A percentile compares a stretch with the other conserved stretches of the same genome.
Evolutionary conservation across 2,329 filamentous ascomycete species (phyloP).

Genomic region (Cladophialophora carrionii): DNA sequence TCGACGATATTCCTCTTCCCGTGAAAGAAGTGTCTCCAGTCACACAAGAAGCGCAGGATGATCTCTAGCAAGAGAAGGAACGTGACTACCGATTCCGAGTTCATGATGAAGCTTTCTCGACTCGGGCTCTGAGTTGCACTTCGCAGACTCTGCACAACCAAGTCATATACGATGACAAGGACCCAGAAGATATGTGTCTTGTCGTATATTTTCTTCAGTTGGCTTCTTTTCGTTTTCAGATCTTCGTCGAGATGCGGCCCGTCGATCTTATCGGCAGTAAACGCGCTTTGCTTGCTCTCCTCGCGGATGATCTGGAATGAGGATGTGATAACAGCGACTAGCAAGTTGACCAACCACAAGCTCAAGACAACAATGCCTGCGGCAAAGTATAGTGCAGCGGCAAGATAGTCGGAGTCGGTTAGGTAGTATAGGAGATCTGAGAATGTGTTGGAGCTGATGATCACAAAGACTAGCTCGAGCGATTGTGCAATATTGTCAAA

Average conservation of each 20-base stretch:
- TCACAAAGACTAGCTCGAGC: slow-evolving; percentile 90
- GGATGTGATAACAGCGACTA: slow-evolving; percentile 95
- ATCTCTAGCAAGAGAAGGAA: slow-evolving; percentile 81
- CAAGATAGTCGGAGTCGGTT: slow-evolving; percentile 86
- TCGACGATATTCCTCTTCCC: slow-evolving; percentile 79
- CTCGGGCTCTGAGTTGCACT: slow-evolving; percentile 72
- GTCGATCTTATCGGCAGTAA: slow-evolving; percentile 72
- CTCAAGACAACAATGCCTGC: slow-evolving; percentile 84
- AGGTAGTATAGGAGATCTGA: slow-evolving; percentile 93
- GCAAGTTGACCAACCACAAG: slow-evolving; percentile 92
- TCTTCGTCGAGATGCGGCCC: slow-evolving; percentile 38
- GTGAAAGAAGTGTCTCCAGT: slow-evolving; percentile 80
- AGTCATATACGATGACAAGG: slow-evolving; percentile 73
- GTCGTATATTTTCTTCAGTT: slow-evolving; percentile 71
- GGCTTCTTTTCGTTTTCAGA: slow-evolving; percentile 40
- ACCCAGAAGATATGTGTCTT: slow-evolving; percentile 80
- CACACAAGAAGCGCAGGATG: slow-evolving; percentile 71
- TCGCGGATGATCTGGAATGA: slow-evolving; percentile 98
- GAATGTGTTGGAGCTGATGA: slow-evolving; percentile 98
- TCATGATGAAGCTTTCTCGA: slow-evolving; percentile 67
- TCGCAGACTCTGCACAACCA: slow-evolving; percentile 77
- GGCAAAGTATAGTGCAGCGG: slow-evolving; percentile 76
- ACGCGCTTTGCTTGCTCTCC: slow-evolving; percentile 91
- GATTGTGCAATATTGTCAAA: slow-evolving; percentile 96
- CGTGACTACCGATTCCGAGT: slow-evolving; percentile 75